A percentile compares a stretch with the other conserved stretches of the same genome.
Evolutionary conservation across 441 rosid species (phyloP).

Genomic region (Rhodomyrtus psidioides): DNA sequence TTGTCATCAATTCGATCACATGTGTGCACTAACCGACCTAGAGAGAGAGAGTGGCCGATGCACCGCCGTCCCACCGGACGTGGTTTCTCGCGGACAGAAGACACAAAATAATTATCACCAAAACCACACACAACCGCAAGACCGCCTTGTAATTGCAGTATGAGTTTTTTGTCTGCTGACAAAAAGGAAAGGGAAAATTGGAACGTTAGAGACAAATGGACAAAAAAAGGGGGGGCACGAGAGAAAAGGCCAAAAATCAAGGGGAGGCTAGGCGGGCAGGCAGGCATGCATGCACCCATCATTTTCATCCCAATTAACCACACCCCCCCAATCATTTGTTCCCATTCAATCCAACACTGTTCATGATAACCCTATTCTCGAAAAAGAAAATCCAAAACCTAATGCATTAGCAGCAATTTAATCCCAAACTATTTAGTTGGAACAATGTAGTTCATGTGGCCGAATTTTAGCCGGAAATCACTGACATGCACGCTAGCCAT

Average conservation of each 20-base stretch:
- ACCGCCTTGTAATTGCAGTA: neutral
- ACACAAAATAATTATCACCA: neutral
- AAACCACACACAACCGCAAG: neutral
- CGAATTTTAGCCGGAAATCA: too few species aligned
- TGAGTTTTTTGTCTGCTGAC: neutral
- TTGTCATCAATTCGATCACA: neutral
- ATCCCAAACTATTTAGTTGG: too few species aligned
- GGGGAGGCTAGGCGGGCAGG: neutral
- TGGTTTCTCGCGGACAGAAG: neutral
- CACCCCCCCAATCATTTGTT: neutral
- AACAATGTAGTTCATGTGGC: too few species aligned
- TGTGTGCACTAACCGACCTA: neutral
- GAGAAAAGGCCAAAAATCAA: neutral
- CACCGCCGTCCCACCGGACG: neutral
- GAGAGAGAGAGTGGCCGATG: neutral
- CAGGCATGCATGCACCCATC: neutral
- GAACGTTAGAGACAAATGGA: neutral
- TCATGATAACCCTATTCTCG: too few species aligned
- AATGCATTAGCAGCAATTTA: too few species aligned
- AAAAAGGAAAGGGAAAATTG: neutral
- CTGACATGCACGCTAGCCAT: too few species aligned
- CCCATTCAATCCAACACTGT: neutral
- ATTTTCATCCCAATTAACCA: neutral
- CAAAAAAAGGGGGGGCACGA: neutral
- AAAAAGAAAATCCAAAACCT: rapidly evolving